These are phyloP conservation scores for Pyrenophora tritici-repentis DNA, from an alignment of 2,329 filamentous ascomycete genomes.

Conservation along the genomic window DNA sequence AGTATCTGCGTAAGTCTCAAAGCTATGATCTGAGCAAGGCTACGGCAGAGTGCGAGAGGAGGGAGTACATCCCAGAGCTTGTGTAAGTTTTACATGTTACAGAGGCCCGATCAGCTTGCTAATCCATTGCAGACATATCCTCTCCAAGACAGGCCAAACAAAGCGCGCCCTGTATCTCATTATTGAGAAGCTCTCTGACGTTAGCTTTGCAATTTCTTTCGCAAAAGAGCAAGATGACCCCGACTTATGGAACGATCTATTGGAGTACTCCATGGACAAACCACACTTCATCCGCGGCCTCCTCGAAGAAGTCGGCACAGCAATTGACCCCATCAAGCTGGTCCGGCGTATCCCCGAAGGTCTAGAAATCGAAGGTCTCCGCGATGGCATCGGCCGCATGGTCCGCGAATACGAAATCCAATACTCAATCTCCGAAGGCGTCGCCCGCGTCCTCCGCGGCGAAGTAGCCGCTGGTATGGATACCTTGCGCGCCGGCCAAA, in stretches of 20 bases:
- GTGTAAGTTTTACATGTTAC: slow-evolving; percentile 57
- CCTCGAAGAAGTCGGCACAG: slow-evolving; percentile 90
- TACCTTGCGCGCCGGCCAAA: slow-evolving; percentile 76
- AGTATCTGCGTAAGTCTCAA: slow-evolving; percentile 82
- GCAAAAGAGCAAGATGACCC: slow-evolving; percentile 91
- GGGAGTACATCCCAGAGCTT: slow-evolving; percentile 86
- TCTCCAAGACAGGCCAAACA: slow-evolving; percentile 93
- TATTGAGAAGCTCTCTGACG: slow-evolving; percentile 88
- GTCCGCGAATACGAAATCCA: slow-evolving; percentile 97
- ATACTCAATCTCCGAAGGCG: slow-evolving; percentile 86
- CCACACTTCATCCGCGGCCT: slow-evolving; percentile 90
- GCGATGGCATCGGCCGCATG: slow-evolving; percentile 86
- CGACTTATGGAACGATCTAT: slow-evolving; percentile 91
- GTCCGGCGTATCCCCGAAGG: slow-evolving; percentile 91
- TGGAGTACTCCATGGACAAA: slow-evolving; percentile 97
- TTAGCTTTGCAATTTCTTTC: slow-evolving; percentile 90
- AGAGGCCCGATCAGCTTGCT: slow-evolving; percentile 10
- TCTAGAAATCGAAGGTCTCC: slow-evolving; percentile 85
- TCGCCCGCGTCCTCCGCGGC: slow-evolving; percentile 81
- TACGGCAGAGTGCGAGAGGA: slow-evolving; percentile 75
- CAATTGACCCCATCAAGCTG: slow-evolving; percentile 88
- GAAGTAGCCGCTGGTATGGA: slow-evolving; percentile 88
- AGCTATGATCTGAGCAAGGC: slow-evolving; percentile 86
- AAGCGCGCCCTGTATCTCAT: slow-evolving; percentile 91
- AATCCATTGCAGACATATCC: slow-evolving; percentile 64